Evolutionary conservation across 305 asterid genomes (phyloP).

Genomic region (Solanum hybrid): DNA sequence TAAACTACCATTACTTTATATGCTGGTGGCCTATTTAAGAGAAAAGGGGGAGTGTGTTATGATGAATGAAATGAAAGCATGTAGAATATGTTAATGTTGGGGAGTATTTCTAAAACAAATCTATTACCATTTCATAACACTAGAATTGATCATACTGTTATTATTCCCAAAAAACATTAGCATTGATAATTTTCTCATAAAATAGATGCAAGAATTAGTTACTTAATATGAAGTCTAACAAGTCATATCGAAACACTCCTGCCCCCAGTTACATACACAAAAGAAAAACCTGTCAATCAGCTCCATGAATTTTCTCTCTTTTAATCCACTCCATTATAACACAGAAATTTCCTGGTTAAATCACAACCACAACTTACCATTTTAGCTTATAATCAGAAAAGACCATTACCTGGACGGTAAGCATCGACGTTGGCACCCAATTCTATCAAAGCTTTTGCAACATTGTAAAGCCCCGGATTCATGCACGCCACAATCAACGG

Average conservation of each 20-base stretch:
- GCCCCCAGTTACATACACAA: neutral
- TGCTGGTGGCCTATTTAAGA: neutral
- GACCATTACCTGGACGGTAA: constrained; percentile 57
- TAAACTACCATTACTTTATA: neutral
- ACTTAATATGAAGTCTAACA: neutral
- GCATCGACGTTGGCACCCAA: constrained; percentile 90
- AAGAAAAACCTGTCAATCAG: neutral
- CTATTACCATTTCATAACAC: neutral
- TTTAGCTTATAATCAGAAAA: neutral
- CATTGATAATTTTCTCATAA: neutral
- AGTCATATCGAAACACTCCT: neutral
- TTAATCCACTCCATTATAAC: neutral
- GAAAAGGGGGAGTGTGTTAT: neutral
- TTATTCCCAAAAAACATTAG: neutral
- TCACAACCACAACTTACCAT: neutral
- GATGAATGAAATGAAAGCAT: neutral
- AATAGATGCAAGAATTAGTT: neutral
- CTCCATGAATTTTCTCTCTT: neutral
- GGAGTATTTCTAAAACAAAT: neutral
- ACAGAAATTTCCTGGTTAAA: neutral
- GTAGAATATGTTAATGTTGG: neutral
- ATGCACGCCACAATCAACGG: constrained; percentile 75
- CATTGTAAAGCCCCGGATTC: constrained; percentile 57
- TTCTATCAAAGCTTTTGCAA: constrained; percentile 73
- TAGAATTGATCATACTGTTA: neutral